Conservation (phyloP, 768 basidiomycete genomes). For the Tricholoma matsutake region DNA sequence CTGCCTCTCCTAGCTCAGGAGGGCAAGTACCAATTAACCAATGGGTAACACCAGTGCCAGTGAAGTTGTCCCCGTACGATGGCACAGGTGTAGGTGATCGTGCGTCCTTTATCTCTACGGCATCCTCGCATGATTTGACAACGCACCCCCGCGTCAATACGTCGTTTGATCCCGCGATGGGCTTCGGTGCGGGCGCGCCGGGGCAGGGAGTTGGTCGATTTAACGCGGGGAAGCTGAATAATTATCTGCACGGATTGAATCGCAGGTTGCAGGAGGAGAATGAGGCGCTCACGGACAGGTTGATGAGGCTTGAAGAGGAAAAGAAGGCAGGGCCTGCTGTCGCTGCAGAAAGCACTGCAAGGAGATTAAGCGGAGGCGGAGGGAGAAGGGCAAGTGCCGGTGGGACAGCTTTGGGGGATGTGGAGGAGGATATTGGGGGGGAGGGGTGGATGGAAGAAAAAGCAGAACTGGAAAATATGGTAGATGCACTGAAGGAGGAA, state of each 20-base stretch:
- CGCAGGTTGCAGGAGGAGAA: conserved; percentile 84
- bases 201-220: conserved; percentile 73
- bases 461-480: conserved; percentile 51
- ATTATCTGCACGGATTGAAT: conserved; percentile 84
- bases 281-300: conserved; percentile 53
- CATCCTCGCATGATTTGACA: conserved; percentile 87
- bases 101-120: conserved; percentile 74
- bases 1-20: conserved; percentile 23
- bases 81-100: conserved; percentile 50
- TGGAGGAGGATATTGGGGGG: conserved; percentile 58
- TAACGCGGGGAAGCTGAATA: conserved; percentile 82
- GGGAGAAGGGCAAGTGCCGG: conserved; percentile 52
- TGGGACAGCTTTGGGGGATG: conserved; percentile 52
- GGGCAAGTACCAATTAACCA: conserved; percentile 18
- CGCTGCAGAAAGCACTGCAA: conserved; percentile 21
- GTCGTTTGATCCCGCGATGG: conserved; percentile 83
- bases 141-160: conserved; percentile 79
- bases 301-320: conserved; percentile 53
- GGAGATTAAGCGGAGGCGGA: conserved; percentile 36
- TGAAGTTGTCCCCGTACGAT: conserved; percentile 42
- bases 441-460: conserved; percentile 76
- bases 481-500: conserved; percentile 47
- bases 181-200: conserved; percentile 59
- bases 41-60: conserved; percentile 28
- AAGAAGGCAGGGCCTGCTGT: conserved; percentile 23